Conservation (phyloP, 345 rosid species). For the Eucalyptus sideroxylon region DNA sequence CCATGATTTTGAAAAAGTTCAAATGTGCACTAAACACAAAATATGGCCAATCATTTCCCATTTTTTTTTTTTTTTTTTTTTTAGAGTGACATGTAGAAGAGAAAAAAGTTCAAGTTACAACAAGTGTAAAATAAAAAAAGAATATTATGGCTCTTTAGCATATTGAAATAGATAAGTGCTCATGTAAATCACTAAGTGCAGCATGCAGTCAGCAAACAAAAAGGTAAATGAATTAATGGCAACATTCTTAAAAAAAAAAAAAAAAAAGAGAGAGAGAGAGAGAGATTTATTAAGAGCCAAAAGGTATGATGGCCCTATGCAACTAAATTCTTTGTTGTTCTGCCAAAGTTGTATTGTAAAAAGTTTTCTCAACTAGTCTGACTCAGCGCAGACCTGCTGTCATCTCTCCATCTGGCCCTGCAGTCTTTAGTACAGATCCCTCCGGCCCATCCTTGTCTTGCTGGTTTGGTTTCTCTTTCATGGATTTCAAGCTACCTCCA, state of each 20-base stretch:
- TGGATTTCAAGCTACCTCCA: slow-evolving; percentile 70
- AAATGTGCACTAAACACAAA: not conserved
- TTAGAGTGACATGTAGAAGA: not conserved
- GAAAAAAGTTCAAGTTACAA: not conserved
- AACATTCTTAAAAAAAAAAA: not conserved
- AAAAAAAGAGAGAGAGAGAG: no score
- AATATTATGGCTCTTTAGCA: not conserved
- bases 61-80: not conserved
- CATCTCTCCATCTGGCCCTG: slow-evolving; percentile 9
- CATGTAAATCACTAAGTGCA: not conserved
- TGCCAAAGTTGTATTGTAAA: not conserved
- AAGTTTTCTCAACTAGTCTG: not conserved
- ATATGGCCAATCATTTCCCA: not conserved
- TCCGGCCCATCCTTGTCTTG: slow-evolving; percentile 52
- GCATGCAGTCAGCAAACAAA: not conserved
- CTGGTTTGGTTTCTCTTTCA: slow-evolving; percentile 59
- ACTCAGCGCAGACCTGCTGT: slow-evolving; percentile 62
- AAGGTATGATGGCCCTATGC: not conserved
- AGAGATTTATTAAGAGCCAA: not conserved
- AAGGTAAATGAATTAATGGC: not conserved
- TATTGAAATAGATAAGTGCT: not conserved
- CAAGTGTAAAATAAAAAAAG: not conserved
- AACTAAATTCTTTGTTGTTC: not conserved
- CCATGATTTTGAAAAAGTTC: not conserved
- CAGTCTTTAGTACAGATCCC: slow-evolving; percentile 54